These are phyloP conservation scores for Rubus parviflorus DNA, from an alignment of 306 rosid species.

Conservation along the genomic window DNA sequence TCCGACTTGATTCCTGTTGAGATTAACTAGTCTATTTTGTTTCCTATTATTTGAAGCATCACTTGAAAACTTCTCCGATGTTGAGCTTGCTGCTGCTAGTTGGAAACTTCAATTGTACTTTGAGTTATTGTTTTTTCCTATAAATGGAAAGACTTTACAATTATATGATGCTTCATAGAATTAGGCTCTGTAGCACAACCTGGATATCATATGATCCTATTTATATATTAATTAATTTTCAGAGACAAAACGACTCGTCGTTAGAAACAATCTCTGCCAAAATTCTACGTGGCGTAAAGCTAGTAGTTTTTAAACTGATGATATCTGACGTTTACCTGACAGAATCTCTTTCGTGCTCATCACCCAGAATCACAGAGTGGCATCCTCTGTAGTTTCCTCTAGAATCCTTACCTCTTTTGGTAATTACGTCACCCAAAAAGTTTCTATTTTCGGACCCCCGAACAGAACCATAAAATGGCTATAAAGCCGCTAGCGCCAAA, in stretches of 20 bases:
- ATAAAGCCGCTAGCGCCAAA: slow-evolving; percentile 9
- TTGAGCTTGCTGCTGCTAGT: not conserved
- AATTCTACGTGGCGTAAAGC: not conserved
- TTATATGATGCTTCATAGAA: no score
- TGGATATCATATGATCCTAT: no score
- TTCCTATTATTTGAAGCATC: not conserved
- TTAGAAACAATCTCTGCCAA: not conserved
- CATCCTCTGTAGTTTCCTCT: slow-evolving; percentile 8
- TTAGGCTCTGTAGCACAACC: no score
- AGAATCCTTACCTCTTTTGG: slow-evolving; percentile 7
- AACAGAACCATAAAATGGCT: slow-evolving; percentile 10
- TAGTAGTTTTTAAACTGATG: not conserved
- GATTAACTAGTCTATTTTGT: not conserved
- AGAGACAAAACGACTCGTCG: not conserved
- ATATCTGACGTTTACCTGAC: not conserved
- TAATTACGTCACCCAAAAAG: not conserved
- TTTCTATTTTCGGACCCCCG: not conserved
- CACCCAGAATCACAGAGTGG: slow-evolving; percentile 15
- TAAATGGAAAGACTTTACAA: no score
- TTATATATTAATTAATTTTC: no score
- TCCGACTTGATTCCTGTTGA: slow-evolving; percentile 55
- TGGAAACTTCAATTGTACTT: not conserved
- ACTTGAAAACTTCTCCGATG: not conserved
- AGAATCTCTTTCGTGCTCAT: slow-evolving; percentile 1
- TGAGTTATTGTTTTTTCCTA: not conserved